Base-by-base conservation (phyloP, 2,329 filamentous ascomycete species). In the Dryadomyces quercivorus region DNA sequence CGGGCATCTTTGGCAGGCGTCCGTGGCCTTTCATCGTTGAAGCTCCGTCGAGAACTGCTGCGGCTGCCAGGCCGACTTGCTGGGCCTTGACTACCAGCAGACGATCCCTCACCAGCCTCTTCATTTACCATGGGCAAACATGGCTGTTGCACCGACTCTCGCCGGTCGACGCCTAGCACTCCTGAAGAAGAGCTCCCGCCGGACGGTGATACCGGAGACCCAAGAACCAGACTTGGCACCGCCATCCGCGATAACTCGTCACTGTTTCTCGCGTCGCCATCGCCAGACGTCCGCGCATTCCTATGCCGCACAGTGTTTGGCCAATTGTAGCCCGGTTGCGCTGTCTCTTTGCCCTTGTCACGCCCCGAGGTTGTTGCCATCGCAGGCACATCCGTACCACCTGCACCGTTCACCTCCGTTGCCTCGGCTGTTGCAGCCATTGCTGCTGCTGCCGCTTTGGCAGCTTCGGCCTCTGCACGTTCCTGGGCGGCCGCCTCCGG, bases 41-140 rank as follows among this genome's bases (percentile, higher is more conserved):
- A n/a, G 21, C 46, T 49, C 2, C 31, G 26, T n/a, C 15, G 21
- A 31, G 26, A 31, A 12, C 22, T 31, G 21, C 22, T 48, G 31
- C 43, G 52, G 52, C 61, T 64, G 54, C 57, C 64, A 10, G 60
- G 57, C 18, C 64, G 67, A 57, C 77, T 79, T 56, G 72, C 70
- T 21, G 74, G 75, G 63, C 79, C 81, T 53, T 76, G 76, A 34
- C 76, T 79, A 1, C 82, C 81, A 22, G 82, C 76, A 57, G 85
- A 88, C 8, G 76, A 80, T 10, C 76, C 84, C 67, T 96, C 92
- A 5, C 82, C 86, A n/a, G 82, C 85, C n/a, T 82, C 85, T n/a
- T 83, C 85, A 61, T 95, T 88, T 7, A 97, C 90, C 10, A 96
- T 84, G 0, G 92, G 92, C 2, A 97, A 71, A 1, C 70, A 77